phyloP scores from a whole-genome alignment of 768 basidiomycete genomes.

The Boletus pseudo-olivaceus region DNA sequence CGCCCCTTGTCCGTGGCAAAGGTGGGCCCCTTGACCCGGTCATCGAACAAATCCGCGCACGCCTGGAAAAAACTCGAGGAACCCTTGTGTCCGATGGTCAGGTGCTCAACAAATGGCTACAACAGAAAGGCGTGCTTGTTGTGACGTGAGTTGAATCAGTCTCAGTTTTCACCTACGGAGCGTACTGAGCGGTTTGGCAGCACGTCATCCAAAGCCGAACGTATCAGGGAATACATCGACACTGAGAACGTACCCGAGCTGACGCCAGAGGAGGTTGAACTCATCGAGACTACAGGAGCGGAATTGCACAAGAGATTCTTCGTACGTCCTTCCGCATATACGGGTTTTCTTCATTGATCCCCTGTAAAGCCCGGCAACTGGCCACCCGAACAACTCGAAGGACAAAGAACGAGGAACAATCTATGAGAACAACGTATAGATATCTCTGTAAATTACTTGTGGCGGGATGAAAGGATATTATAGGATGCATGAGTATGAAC shows the following conservation, averaged over 20 bases:
- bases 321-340: constrained; percentile 13
- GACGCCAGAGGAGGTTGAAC: constrained; percentile 21
- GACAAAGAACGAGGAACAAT: background rate
- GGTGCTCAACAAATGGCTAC: constrained; percentile 29
- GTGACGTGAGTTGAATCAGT: constrained; percentile 25
- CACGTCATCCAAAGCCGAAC: constrained; percentile 32
- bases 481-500: background rate
- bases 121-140: constrained; percentile 29
- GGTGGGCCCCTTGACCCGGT: constrained; percentile 41
- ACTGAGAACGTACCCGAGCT: constrained; percentile 28
- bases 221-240: constrained; percentile 33
- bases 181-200: constrained; percentile 15
- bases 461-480: background rate
- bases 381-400: constrained; percentile 14
- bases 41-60: constrained; percentile 32
- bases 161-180: background rate
- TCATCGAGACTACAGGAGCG: constrained; percentile 27
- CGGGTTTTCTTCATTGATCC: background rate
- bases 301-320: constrained; percentile 23
- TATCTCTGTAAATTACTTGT: background rate
- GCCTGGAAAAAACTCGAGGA: constrained; percentile 25
- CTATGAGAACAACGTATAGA: background rate
- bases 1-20: constrained; percentile 33
- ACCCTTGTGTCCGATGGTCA: constrained; percentile 26
- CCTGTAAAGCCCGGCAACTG: constrained; percentile 14